A percentile compares a stretch with the other conserved stretches of the same genome.
Conservation (phyloP, 2,329 filamentous ascomycete genomes). For the Lasiodiplodia citricola region DNA sequence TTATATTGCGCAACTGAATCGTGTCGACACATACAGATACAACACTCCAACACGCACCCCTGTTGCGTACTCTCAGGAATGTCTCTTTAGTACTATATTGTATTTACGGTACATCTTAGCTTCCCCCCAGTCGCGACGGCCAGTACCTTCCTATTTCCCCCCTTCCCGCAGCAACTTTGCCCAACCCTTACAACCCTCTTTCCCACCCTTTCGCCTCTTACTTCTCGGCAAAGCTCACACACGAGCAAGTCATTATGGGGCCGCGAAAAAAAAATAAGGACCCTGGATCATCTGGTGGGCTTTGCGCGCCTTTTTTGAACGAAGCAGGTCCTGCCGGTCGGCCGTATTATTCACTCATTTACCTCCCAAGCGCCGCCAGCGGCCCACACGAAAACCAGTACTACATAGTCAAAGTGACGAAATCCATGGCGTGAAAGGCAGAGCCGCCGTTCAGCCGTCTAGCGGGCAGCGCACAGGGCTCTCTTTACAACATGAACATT, state of each 20-base stretch:
- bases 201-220: neutral
- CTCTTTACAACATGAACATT: neutral
- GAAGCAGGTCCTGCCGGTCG: neutral
- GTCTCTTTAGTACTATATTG: neutral
- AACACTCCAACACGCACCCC: neutral
- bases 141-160: neutral
- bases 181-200: neutral
- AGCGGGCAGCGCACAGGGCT: too few relatives aligned
- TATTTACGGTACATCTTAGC: neutral
- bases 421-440: neutral
- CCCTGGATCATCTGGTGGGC: neutral
- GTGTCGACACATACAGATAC: neutral
- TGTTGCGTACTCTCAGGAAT: neutral
- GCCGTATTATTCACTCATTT: neutral
- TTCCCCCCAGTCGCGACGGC: neutral
- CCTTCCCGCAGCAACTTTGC: neutral
- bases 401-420: neutral
- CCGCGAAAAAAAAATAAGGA: neutral
- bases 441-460: too few relatives aligned
- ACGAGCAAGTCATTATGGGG: neutral
- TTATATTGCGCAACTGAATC: conserved; percentile 5
- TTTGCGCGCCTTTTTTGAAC: neutral
- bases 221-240: neutral
- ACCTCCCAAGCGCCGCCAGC: neutral
- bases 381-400: too few relatives aligned